A percentile compares a stretch with the other conserved stretches of the same genome.
phyloP scores from a whole-genome alignment of 306 rosid genomes.

The Rubus parviflorus region DNA sequence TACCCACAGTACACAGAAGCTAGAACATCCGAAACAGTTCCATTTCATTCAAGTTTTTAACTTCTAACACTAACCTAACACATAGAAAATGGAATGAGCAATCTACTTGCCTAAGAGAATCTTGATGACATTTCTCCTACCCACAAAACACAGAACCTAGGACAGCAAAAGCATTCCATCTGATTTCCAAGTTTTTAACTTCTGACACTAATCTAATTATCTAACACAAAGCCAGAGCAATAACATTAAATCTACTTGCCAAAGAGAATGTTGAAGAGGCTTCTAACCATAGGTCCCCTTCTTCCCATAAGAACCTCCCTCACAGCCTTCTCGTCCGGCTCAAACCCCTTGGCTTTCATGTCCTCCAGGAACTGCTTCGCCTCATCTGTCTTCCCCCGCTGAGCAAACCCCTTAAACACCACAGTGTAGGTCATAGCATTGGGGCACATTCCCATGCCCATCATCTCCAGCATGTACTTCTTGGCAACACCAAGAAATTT shows the following conservation, averaged over 20 bases:
- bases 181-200: background rate
- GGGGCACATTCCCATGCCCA: conserved; percentile 64
- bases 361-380: conserved; percentile 49
- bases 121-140: background rate
- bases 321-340: background rate
- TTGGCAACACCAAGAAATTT: conserved; percentile 45
- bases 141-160: background rate
- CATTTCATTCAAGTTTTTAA: background rate
- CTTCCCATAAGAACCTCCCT: conserved; percentile 2
- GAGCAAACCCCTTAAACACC: conserved; percentile 59
- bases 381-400: conserved; percentile 43
- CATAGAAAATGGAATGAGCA: background rate
- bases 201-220: background rate
- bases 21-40: too few species aligned
- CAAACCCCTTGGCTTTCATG: background rate
- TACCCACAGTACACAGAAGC: too few species aligned
- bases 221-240: background rate
- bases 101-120: background rate
- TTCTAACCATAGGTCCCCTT: background rate
- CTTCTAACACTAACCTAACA: background rate
- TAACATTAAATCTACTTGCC: background rate
- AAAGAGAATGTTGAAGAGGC: background rate
- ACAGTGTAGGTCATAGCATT: conserved; percentile 57
- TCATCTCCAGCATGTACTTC: conserved; percentile 62
- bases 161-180: background rate